Evolutionary conservation across 208 protist genomes (phyloP).

Genomic region (Angomonas deanei): DNA sequence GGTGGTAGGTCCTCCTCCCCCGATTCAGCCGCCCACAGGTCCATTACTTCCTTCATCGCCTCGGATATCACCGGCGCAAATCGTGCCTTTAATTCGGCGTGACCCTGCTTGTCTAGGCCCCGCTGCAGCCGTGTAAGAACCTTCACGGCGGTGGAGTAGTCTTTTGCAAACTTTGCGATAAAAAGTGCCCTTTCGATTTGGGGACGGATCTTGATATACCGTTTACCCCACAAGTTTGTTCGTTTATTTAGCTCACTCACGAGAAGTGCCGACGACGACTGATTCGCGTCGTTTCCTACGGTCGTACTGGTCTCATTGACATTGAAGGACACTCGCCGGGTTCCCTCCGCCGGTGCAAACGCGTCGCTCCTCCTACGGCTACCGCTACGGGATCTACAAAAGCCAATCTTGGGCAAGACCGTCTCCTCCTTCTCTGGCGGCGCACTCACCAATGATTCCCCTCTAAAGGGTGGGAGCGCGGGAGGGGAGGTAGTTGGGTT

Average conservation of each 20-base stretch:
- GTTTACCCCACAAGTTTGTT: not conserved
- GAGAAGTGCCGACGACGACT: not conserved
- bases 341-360: too few species aligned
- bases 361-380: too few species aligned
- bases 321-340: too few species aligned
- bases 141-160: not conserved
- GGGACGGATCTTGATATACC: not conserved
- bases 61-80: not conserved
- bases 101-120: not conserved
- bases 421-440: too few species aligned
- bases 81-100: not conserved
- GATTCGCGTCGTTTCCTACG: not conserved
- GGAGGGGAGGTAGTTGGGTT: not conserved
- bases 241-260: not conserved
- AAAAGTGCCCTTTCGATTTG: constrained; percentile 3
- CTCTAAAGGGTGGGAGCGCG: not conserved
- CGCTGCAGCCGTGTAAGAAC: not conserved
- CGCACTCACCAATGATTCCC: too few species aligned
- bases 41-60: not conserved
- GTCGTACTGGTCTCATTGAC: too few species aligned
- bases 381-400: too few species aligned
- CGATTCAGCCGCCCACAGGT: not conserved
- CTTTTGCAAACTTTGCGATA: not conserved
- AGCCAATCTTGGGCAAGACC: too few species aligned
- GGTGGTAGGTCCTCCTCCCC: not conserved